Percentiles rank a stretch among this genome's conserved stretches.
phyloP scores from a whole-genome alignment of 371 early-diverging fungal species.

The Mortierella sp. region DNA sequence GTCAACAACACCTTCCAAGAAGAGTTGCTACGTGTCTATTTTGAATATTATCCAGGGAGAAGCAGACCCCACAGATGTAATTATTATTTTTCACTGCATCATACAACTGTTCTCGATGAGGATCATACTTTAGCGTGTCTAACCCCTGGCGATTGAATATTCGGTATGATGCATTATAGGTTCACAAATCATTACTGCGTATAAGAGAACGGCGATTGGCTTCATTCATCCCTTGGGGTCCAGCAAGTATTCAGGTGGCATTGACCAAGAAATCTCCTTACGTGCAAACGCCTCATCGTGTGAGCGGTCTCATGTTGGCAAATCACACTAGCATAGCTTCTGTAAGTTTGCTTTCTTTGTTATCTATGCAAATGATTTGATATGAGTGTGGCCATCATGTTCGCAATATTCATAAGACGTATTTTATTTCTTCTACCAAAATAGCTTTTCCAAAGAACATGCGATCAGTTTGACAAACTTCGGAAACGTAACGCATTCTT shows the following conservation, averaged over 20 bases:
- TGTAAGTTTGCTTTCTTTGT: conserved; percentile 58
- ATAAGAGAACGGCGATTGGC: conserved; percentile 95
- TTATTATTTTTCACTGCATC: conserved; percentile 4
- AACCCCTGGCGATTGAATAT: background rate
- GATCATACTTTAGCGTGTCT: background rate
- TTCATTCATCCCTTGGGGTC: conserved; percentile 99
- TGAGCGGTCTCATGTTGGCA: conserved; percentile 98
- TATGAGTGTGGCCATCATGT: background rate
- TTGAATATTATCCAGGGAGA: conserved; percentile 98
- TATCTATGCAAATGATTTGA: background rate
- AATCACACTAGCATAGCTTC: conserved; percentile 97
- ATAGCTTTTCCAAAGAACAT: conserved; percentile 93
- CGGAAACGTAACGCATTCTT: conserved; percentile 99
- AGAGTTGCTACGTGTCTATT: conserved; percentile 95
- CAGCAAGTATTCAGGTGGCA: conserved; percentile 98
- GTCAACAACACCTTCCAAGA: conserved; percentile 88
- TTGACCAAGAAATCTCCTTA: conserved; percentile 94
- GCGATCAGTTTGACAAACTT: conserved; percentile 97
- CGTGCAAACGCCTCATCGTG: conserved; percentile 90
- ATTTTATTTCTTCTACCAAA: background rate
- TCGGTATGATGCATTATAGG: conserved; percentile 55
- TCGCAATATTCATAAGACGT: background rate
- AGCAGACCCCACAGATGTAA: conserved; percentile 96
- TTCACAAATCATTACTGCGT: conserved; percentile 96
- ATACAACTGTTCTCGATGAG: background rate